phyloP scores from a whole-genome alignment of 2,329 filamentous ascomycete species.

The Trichoderma oligosporum region DNA sequence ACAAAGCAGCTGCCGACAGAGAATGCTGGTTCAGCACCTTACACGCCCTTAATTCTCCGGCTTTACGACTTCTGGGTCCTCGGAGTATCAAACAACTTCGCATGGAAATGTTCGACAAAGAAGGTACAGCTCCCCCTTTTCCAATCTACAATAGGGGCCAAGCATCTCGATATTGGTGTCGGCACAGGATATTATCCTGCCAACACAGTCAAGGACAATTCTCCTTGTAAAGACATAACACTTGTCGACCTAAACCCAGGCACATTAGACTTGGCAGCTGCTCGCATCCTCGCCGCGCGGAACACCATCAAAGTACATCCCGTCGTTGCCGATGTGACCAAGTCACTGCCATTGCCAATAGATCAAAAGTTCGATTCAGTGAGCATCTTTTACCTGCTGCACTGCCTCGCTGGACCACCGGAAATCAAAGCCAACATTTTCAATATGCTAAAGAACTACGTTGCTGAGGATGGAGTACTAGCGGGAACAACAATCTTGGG shows the following conservation, averaged over 20 bases:
- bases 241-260: slow-evolving; percentile 37
- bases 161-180: slow-evolving; percentile 41
- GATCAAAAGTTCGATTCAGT: slow-evolving; percentile 38
- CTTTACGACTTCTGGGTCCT: slow-evolving; percentile 39
- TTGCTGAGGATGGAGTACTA: slow-evolving; percentile 24
- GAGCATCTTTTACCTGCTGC: slow-evolving; percentile 26
- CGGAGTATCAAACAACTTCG: slow-evolving; percentile 38
- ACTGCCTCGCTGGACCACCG: slow-evolving; percentile 27
- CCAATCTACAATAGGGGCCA: slow-evolving; percentile 31
- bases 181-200: slow-evolving; percentile 39
- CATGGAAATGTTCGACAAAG: slow-evolving; percentile 36
- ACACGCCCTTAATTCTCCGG: slow-evolving; percentile 31
- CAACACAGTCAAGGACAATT: slow-evolving; percentile 23
- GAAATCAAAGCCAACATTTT: slow-evolving; percentile 24
- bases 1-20: neutral
- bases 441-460: slow-evolving; percentile 18
- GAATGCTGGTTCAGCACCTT: slow-evolving; percentile 9
- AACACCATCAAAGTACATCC: slow-evolving; percentile 26
- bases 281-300: slow-evolving; percentile 18
- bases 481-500: slow-evolving; percentile 28
- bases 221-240: slow-evolving; percentile 29
- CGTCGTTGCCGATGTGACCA: slow-evolving; percentile 37
- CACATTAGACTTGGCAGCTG: slow-evolving; percentile 26
- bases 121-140: slow-evolving; percentile 33
- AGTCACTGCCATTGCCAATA: slow-evolving; percentile 29